A percentile compares a stretch with the other conserved stretches of the same genome.
Evolutionary conservation across 2,329 filamentous ascomycete species (phyloP).

Genomic region (Ramichloridium luteum): DNA sequence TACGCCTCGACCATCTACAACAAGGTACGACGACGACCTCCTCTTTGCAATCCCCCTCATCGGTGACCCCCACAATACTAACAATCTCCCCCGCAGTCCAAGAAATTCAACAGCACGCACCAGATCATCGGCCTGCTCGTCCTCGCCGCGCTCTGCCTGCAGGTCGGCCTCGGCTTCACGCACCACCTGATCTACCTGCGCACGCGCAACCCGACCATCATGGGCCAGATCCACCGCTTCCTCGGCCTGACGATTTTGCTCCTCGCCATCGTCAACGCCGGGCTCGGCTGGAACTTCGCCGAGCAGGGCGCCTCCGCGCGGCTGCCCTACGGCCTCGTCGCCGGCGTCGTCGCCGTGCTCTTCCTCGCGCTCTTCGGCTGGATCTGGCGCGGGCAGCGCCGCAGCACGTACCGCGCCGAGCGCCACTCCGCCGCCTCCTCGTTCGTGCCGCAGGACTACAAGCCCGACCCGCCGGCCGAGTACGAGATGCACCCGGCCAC

Average conservation of each 20-base stretch:
- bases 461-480: slow-evolving; percentile 7
- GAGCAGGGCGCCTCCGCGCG: slow-evolving; percentile 31
- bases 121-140: slow-evolving; percentile 36
- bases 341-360: slow-evolving; percentile 12
- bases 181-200: slow-evolving; percentile 28
- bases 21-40: slow-evolving; percentile 23
- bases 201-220: slow-evolving; percentile 19
- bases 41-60: slow-evolving; percentile 1
- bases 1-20: slow-evolving; percentile 29
- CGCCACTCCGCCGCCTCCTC: slow-evolving; percentile 7
- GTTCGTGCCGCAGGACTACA: slow-evolving; percentile 5
- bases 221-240: slow-evolving; percentile 45
- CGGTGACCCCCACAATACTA: slow-evolving; percentile 1
- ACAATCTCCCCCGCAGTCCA: slow-evolving; percentile 24
- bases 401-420: slow-evolving; percentile 14
- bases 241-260: slow-evolving; percentile 43
- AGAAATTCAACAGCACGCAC: slow-evolving; percentile 32
- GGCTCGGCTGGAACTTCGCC: slow-evolving; percentile 48
- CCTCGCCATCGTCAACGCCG: slow-evolving; percentile 44
- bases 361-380: slow-evolving; percentile 8
- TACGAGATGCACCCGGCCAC: slow-evolving; percentile 13
- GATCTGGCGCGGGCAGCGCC: slow-evolving; percentile 9
- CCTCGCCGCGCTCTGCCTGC: slow-evolving; percentile 23
- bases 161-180: slow-evolving; percentile 28
- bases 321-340: slow-evolving; percentile 13